A percentile compares a stretch with the other conserved stretches of the same genome.
Conservation (phyloP, 495 filamentous ascomycete species). For the Xylaria telfairii region DNA sequence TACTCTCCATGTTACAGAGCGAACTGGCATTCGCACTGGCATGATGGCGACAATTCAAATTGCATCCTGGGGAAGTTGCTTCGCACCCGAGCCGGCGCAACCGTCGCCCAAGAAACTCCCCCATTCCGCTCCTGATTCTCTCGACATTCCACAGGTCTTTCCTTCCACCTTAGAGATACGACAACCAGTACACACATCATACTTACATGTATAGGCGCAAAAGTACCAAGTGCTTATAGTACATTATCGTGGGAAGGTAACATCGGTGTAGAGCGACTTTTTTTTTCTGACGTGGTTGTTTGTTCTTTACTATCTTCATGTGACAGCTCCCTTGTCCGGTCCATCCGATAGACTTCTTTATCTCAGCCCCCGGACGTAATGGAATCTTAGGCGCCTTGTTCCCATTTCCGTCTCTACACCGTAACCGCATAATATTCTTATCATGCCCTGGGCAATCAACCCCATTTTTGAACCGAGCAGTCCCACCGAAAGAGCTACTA, state of each 20-base stretch:
- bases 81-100: not conserved
- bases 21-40: too few species aligned
- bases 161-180: not conserved
- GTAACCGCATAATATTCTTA: slow-evolving; percentile 15
- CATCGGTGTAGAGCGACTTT: not conserved
- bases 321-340: slow-evolving; percentile 28
- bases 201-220: not conserved
- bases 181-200: not conserved
- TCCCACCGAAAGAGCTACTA: slow-evolving; percentile 22
- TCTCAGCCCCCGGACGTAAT: not conserved
- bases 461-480: slow-evolving; percentile 39
- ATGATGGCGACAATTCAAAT: slow-evolving; percentile 4
- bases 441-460: slow-evolving; percentile 47
- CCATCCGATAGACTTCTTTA: slow-evolving; percentile 26
- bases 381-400: not conserved
- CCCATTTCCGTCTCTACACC: not conserved
- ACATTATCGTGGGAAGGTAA: not conserved
- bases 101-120: not conserved
- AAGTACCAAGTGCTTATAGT: not conserved
- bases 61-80: not conserved
- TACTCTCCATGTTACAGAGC: not conserved
- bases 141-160: not conserved
- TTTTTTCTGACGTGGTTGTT: not conserved
- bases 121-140: not conserved
- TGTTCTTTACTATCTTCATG: slow-evolving; percentile 20